These are phyloP conservation scores for Zygosaccharomyces kombuchaensis DNA, from an alignment of 805 yeast species.

Conservation along the genomic window DNA sequence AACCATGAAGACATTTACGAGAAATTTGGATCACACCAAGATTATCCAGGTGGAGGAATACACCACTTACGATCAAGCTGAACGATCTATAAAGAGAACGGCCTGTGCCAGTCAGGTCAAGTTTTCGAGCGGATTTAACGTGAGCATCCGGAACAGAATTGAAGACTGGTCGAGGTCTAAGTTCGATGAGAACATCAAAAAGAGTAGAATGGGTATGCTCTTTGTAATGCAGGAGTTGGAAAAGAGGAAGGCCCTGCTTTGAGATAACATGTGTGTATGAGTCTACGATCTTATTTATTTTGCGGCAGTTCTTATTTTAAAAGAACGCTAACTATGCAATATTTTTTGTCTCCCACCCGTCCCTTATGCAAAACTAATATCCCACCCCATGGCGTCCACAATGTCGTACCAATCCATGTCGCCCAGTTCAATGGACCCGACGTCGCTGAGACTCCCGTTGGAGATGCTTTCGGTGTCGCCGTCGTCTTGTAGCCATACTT, in stretches of 20 bases:
- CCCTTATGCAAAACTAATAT: constrained; percentile 60
- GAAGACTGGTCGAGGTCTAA: constrained; percentile 76
- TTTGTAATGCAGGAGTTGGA: constrained; percentile 68
- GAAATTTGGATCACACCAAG: constrained; percentile 79
- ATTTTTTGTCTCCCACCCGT: too few relatives aligned
- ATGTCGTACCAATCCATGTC: constrained; percentile 61
- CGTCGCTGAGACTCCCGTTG: constrained; percentile 31
- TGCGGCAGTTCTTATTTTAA: background rate
- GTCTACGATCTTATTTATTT: constrained; percentile 3
- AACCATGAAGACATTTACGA: constrained; percentile 62
- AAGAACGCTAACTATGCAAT: background rate
- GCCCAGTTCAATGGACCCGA: constrained; percentile 41
- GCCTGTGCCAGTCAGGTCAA: constrained; percentile 56
- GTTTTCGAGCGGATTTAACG: constrained; percentile 65
- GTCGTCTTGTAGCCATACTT: constrained; percentile 40
- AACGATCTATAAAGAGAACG: constrained; percentile 34
- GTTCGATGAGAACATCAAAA: constrained; percentile 62
- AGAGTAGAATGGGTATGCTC: constrained; percentile 67
- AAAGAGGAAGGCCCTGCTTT: constrained; percentile 22
- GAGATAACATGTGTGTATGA: background rate
- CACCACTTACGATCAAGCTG: constrained; percentile 48
- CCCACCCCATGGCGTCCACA: constrained; percentile 68
- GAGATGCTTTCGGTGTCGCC: constrained; percentile 6
- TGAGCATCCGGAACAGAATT: constrained; percentile 56
- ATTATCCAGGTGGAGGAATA: constrained; percentile 77